Evolutionary conservation across 331 rosid species (phyloP), one percentile per base, ranked within the genome.

Genomic region (Saraca asoca): DNA sequence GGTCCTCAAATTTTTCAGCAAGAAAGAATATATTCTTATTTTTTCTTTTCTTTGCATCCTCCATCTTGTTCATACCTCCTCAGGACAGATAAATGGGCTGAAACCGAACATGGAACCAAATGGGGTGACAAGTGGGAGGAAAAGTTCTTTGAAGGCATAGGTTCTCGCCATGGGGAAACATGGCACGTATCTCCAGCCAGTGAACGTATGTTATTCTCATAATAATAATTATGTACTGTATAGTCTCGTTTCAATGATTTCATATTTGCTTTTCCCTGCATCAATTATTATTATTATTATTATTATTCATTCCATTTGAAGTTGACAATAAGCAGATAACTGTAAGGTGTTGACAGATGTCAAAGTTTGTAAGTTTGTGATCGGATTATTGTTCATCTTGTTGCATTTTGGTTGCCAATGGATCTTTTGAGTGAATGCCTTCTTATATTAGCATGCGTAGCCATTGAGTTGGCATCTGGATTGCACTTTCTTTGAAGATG

Each of bases 61-160:
- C 49, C 20, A 54, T 50, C 62, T 72, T 68, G 53, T 65, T 68
- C 69, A 50, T 60, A 77, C 72, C 56, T 79, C 68, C 72, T 71
- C 92, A 90, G 97, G 98, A 94, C 97, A 55, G 98, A 94, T 83
- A 94, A 94, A 63, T 94, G 98, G 97, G 97, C 96, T 49, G 98
- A 94, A 83, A 88, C 98, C 45, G 87, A 85, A 78, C 85, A 86
- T 72, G 98, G 98, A 49, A 93, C 96, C 48, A 93, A 83, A 75
- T 93, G 98, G 98, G 98, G 98, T 49, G 98, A 93, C 86, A 93
- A 93, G 85, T 93, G 97, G 98, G 98, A 94, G 84, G 96, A 94
- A 68, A 88, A 85, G 81, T 94, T 94, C 81, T 90, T 94, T 50
- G 67, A 84, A 62, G 96, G 96, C 70, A 90, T 94, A 50, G 98